Evolutionary conservation across 2,329 filamentous ascomycete species (phyloP).

Genomic region (Pseudocercospora ulei): DNA sequence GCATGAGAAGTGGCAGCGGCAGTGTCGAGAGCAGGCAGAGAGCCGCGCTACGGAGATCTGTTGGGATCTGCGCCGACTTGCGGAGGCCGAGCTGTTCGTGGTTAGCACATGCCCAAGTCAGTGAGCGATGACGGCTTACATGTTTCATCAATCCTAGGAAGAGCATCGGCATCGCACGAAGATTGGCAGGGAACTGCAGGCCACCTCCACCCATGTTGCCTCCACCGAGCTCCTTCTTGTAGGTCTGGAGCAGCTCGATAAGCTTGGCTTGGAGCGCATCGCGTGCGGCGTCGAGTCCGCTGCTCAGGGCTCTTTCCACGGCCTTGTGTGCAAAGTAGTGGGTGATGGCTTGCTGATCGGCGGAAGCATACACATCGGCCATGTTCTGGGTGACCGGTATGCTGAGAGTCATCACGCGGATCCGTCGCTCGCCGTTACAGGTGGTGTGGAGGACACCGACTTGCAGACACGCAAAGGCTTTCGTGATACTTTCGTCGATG

Average conservation of each 20-base stretch:
- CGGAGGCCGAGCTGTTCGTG: constrained; percentile 57
- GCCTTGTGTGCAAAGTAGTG: constrained; percentile 97
- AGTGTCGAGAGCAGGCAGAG: constrained; percentile 90
- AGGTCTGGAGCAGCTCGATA: constrained; percentile 84
- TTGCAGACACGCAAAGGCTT: constrained; percentile 86
- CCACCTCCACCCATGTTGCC: constrained; percentile 89
- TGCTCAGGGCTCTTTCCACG: constrained; percentile 77
- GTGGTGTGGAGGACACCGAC: constrained; percentile 93
- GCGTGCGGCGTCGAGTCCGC: constrained; percentile 77
- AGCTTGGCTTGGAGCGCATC: constrained; percentile 87
- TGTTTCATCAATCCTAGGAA: constrained; percentile 96
- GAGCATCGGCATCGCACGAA: constrained; percentile 75
- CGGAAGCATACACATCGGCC: constrained; percentile 85
- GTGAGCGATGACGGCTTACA: constrained; percentile 44
- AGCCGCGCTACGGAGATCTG: constrained; percentile 84
- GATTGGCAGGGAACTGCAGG: constrained; percentile 85
- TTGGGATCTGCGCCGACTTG: constrained; percentile 86
- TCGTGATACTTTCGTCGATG: constrained; percentile 87
- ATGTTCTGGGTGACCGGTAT: constrained; percentile 86
- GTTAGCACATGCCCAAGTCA: constrained; percentile 24
- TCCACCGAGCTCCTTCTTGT: constrained; percentile 91
- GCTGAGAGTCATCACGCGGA: constrained; percentile 84
- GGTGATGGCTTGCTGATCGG: constrained; percentile 85
- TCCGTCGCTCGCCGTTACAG: constrained; percentile 91
- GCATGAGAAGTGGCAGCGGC: constrained; percentile 77